These are phyloP conservation scores for Rhizomucor pusillus DNA, from an alignment of 371 early-diverging fungal genomes.

Conservation along the genomic window DNA sequence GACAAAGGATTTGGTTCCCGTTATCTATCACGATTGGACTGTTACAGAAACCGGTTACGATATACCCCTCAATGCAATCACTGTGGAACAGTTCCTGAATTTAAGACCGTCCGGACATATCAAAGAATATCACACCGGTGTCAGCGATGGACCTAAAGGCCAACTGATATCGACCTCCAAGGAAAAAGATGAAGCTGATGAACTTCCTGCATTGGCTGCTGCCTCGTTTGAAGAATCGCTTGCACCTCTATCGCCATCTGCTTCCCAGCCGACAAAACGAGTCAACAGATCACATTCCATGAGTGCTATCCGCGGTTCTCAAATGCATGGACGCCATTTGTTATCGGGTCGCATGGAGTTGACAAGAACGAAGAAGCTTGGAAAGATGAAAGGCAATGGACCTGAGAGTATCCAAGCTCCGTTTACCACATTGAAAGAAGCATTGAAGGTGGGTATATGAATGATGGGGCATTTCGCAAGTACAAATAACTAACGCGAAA, in stretches of 20 bases:
- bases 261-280: slow-evolving; percentile 13
- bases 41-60: slow-evolving; percentile 86
- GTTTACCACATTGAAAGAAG: slow-evolving; percentile 80
- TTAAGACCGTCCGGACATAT: slow-evolving; percentile 51
- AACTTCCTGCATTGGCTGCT: neutral
- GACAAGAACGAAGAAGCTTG: slow-evolving; percentile 35
- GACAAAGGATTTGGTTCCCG: slow-evolving; percentile 87
- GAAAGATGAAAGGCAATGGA: slow-evolving; percentile 66
- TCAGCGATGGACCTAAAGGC: slow-evolving; percentile 31
- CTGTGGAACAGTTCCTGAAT: slow-evolving; percentile 71
- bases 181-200: neutral
- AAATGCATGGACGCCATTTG: slow-evolving; percentile 11
- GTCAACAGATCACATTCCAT: slow-evolving; percentile 52
- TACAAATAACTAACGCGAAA: neutral
- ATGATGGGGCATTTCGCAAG: neutral
- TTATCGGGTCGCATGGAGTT: slow-evolving; percentile 24
- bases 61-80: slow-evolving; percentile 73
- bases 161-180: slow-evolving; percentile 18
- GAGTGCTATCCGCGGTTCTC: slow-evolving; percentile 34
- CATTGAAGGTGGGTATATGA: slow-evolving; percentile 56
- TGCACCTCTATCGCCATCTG: neutral
- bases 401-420: slow-evolving; percentile 75
- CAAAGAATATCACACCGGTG: slow-evolving; percentile 49
- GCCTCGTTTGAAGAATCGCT: neutral
- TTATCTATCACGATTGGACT: slow-evolving; percentile 95